Evolutionary conservation across 441 rosid genomes (phyloP).

Genomic region (Adansonia gregorii): DNA sequence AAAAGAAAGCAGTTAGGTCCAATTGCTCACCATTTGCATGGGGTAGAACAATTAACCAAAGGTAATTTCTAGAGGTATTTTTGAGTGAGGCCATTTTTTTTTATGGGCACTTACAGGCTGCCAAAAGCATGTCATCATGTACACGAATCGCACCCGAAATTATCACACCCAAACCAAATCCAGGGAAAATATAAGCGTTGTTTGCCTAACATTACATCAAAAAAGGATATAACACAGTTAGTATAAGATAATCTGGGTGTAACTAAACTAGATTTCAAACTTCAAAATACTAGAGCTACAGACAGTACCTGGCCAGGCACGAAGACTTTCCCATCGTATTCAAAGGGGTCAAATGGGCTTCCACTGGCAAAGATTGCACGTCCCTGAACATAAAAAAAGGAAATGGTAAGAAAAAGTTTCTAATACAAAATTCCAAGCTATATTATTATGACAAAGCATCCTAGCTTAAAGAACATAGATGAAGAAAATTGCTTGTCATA

Average conservation of each 20-base stretch:
- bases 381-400: constrained; percentile 54
- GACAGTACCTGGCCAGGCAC: constrained; percentile 84
- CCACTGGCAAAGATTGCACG: constrained; percentile 95
- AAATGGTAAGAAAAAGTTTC: not conserved
- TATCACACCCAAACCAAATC: constrained; percentile 90
- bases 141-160: constrained; percentile 93
- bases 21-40: constrained; percentile 6
- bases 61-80: not conserved
- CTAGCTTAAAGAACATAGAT: not conserved
- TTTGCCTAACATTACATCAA: constrained; percentile 62
- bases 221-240: constrained; percentile 11
- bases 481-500: not conserved
- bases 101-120: constrained; percentile 74
- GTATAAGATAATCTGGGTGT: not conserved
- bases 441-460: not conserved
- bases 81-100: not conserved
- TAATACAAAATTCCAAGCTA: not conserved
- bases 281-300: constrained; percentile 18
- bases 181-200: constrained; percentile 97
- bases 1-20: not conserved
- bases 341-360: constrained; percentile 90
- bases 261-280: constrained; percentile 12
- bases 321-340: constrained; percentile 63
- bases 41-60: not conserved
- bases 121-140: constrained; percentile 92